Evolutionary conservation across 2,329 filamentous ascomycete genomes (phyloP), one percentile per base, ranked within the genome.

Genomic region (Sporothrix brunneoviolacea): DNA sequence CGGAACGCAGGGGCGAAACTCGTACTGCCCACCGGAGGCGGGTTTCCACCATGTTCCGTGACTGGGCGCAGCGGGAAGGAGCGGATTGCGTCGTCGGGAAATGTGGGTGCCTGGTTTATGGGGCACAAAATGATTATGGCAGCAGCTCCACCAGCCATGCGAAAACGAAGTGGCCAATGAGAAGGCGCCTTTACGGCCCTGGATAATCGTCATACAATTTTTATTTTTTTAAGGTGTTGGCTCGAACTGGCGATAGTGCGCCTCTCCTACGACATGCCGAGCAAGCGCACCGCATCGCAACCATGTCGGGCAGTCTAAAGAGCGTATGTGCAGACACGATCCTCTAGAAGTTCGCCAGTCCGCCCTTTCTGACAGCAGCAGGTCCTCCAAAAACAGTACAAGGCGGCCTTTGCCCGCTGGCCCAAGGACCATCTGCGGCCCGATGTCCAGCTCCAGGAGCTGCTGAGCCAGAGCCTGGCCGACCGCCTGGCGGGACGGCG

Each of bases 351-450:
- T n/a, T n/a, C n/a, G n/a, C n/a, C n/a, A n/a, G n/a, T n/a, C n/a
- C n/a, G n/a, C n/a, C n/a, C 16, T 15, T 18, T 22, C 48, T 51
- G 10, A 51, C 50, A 16, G 0, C 5, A 6, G 6, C 55, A 77
- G 74, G 63, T 67, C 59, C 68, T 67, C 33, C 68, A 69, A 54
- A 68, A 67, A 57, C 72, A 74, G 57, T 70, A 77, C 65, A 67
- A 73, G 39, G 70, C 72, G 48, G 71, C 72, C 24, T 68, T 81
- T 49, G 68, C 73, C 51, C 72, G 73, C 55, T 86, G 82, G 82
- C 83, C 83, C 40, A 76, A 77, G 59, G 82, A 85, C 60, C 69
- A 70, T 52, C 71, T 86, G 39, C 79, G 83, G 0, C 82, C 82
- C 8, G 74, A 82, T 52, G 72, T 76, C 62, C 80, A 84, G 63